Percentiles rank a stretch among this genome's conserved stretches.
Conservation (phyloP, 345 rosid genomes). For the Bruguiera parviflora region DNA sequence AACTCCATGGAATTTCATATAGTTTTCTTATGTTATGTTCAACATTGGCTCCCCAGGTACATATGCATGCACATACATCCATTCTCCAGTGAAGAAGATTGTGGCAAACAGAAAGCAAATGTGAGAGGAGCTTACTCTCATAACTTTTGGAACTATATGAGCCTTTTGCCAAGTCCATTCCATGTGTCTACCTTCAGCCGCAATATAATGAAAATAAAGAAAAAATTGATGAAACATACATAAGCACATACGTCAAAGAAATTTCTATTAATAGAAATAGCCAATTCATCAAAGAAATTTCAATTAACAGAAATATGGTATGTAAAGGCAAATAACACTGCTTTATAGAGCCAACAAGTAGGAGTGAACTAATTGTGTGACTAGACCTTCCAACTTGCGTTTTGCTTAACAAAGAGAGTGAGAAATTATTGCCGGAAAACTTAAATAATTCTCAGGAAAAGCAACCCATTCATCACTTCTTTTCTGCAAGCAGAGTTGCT, state of each 20-base stretch:
- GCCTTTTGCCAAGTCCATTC: conserved; percentile 35
- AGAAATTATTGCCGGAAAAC: neutral
- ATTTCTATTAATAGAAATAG: conserved; percentile 1
- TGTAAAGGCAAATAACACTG: neutral
- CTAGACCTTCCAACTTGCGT: neutral
- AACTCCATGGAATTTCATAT: too few species aligned
- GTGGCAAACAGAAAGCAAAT: conserved; percentile 8
- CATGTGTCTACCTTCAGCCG: conserved; percentile 82
- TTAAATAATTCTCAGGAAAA: neutral
- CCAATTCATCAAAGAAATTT: conserved; percentile 4
- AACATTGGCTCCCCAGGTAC: too few species aligned
- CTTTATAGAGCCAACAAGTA: neutral
- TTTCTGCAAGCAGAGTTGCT: neutral
- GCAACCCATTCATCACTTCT: neutral
- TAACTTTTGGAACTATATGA: conserved; percentile 14
- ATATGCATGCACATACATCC: neutral
- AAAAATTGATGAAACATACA: conserved; percentile 18
- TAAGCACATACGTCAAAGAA: neutral
- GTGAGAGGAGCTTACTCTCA: conserved; percentile 44
- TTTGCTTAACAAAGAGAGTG: neutral
- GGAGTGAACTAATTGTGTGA: neutral
- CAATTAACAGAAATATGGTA: neutral
- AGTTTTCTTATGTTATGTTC: too few species aligned
- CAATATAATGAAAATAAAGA: conserved; percentile 12
- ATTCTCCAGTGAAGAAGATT: neutral